A percentile compares a stretch with the other conserved stretches of the same genome.
These are phyloP conservation scores for Penicillium waksmanii DNA, from an alignment of 495 filamentous ascomycete species.

Conservation along the genomic window DNA sequence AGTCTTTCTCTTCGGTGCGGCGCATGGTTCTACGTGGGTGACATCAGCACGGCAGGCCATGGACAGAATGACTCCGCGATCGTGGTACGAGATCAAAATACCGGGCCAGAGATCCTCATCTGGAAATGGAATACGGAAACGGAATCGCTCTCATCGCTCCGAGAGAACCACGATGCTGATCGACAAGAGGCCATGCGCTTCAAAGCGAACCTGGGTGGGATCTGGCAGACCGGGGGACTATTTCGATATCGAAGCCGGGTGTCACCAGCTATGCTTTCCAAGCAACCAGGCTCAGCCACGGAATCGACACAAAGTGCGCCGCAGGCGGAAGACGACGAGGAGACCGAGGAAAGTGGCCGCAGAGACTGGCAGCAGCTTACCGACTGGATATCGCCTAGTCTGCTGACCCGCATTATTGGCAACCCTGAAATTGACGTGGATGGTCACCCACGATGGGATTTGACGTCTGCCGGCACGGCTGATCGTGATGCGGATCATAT, in stretches of 20 bases:
- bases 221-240: slow-evolving; percentile 48
- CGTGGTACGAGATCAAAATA: slow-evolving; percentile 12
- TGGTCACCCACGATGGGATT: slow-evolving; percentile 43
- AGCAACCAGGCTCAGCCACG: slow-evolving; percentile 6
- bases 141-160: slow-evolving; percentile 37
- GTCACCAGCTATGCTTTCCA: slow-evolving; percentile 28
- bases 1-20: slow-evolving; percentile 62
- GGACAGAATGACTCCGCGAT: slow-evolving; percentile 19
- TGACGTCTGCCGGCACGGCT: slow-evolving; percentile 53
- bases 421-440: slow-evolving; percentile 42
- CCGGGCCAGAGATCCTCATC: slow-evolving; percentile 39
- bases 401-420: slow-evolving; percentile 48
- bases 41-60: slow-evolving; percentile 25
- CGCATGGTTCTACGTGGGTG: slow-evolving; percentile 61
- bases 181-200: slow-evolving; percentile 42
- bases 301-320: neutral
- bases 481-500: slow-evolving; percentile 52
- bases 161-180: slow-evolving; percentile 28
- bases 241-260: slow-evolving; percentile 49
- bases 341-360: slow-evolving; percentile 35
- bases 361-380: slow-evolving; percentile 50
- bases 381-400: slow-evolving; percentile 36
- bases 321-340: slow-evolving; percentile 32
- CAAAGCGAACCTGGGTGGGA: slow-evolving; percentile 41
- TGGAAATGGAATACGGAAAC: slow-evolving; percentile 49